phyloP scores from a whole-genome alignment of 129 eudicot genomes.

The Lonicera japonica region DNA sequence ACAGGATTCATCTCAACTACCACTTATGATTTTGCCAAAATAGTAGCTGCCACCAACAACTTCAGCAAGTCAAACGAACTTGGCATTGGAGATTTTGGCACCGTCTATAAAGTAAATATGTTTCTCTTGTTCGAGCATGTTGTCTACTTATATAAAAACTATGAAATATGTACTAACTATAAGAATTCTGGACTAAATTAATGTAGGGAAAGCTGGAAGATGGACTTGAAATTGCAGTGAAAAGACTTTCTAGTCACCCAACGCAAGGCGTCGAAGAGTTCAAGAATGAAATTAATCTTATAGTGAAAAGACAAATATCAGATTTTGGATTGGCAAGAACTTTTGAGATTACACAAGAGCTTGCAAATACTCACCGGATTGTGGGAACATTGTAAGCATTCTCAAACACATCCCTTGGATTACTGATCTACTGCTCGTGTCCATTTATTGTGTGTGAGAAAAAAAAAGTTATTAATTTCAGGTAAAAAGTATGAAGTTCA shows the following conservation, averaged over 20 bases:
- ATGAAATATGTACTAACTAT: background rate
- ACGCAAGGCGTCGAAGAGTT: slow-evolving; percentile 35
- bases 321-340: slow-evolving; percentile 47
- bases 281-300: slow-evolving; percentile 30
- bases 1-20: slow-evolving; percentile 19
- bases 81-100: slow-evolving; percentile 48
- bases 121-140: background rate
- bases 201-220: slow-evolving; percentile 28
- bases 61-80: slow-evolving; percentile 29
- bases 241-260: slow-evolving; percentile 30
- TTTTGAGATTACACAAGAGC: slow-evolving; percentile 30
- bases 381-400: slow-evolving; percentile 47
- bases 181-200: background rate
- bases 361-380: slow-evolving; percentile 28
- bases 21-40: slow-evolving; percentile 20
- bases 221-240: slow-evolving; percentile 33
- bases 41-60: slow-evolving; percentile 29
- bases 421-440: too few relatives aligned
- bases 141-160: background rate
- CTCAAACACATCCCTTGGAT: too few relatives aligned
- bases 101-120: slow-evolving; percentile 28
- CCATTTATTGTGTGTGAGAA: too few relatives aligned
- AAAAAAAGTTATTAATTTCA: too few relatives aligned
- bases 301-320: slow-evolving; percentile 45
- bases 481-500: too few relatives aligned